Evolutionary conservation across 2,329 filamentous ascomycete genomes (phyloP).

Genomic region (Pseudogymnoascus sp.): DNA sequence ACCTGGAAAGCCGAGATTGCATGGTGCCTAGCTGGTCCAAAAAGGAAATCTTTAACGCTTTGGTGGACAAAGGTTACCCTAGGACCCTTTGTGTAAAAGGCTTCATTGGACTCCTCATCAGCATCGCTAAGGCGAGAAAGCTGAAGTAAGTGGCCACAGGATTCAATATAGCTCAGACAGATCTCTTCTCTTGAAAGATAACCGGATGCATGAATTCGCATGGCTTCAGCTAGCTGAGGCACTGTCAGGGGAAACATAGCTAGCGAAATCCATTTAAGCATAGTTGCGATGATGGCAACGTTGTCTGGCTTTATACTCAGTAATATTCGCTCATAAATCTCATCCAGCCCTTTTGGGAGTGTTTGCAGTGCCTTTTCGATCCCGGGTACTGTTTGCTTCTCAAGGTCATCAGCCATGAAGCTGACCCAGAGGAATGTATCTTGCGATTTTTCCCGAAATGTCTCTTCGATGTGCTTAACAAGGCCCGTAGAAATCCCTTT

Average conservation of each 20-base stretch:
- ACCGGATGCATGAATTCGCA: background rate
- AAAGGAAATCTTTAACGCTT: background rate
- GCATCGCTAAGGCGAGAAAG: background rate
- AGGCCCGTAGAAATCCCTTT: background rate
- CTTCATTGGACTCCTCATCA: background rate
- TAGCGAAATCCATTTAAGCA: background rate
- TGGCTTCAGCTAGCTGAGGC: background rate
- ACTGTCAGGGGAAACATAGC: background rate
- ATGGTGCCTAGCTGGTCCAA: background rate
- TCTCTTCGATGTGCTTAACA: slow-evolving; percentile 1
- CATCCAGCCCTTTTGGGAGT: background rate
- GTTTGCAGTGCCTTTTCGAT: background rate
- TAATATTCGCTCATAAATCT: slow-evolving; percentile 6
- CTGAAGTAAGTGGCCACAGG: background rate
- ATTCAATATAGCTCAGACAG: background rate
- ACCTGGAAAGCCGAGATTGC: background rate
- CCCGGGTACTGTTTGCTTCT: background rate
- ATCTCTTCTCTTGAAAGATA: background rate
- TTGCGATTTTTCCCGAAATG: slow-evolving; percentile 10
- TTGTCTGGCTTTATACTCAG: background rate
- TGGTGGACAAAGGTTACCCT: background rate
- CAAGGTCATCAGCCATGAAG: slow-evolving; percentile 17
- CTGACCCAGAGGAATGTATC: slow-evolving; percentile 27
- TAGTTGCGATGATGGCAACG: background rate
- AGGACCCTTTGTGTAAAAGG: background rate